Base-by-base conservation (phyloP, 306 rosid species). In the Vigna trinervia region DNA sequence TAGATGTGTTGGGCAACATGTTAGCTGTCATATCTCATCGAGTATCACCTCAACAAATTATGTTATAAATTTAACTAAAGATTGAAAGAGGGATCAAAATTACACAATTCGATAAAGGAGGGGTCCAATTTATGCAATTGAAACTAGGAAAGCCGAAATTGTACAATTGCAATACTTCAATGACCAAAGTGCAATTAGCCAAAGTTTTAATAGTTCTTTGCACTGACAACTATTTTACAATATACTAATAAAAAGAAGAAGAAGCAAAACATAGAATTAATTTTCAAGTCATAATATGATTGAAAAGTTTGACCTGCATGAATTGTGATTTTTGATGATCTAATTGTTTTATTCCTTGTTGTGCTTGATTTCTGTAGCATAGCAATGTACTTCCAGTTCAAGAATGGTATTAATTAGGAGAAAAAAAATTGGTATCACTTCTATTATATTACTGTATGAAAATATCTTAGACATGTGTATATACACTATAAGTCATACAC, bases 171-270 rank as follows among this genome's bases (percentile, higher is more conserved):
- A 8, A 39, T 39, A 39, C 45, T 39, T 39, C 2, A 39, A 39
- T 10, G 45, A 39, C 11, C 45, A 39, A 39, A 7, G 45, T 39
- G 45, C 2, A 39, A 8, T 39, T 39, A 39, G 45, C 45, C 45
- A 5, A 54, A 14, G 20, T 67, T 73, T 13, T 69, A 48, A 50
- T 68, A 48, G 58, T 50, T 34, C 46, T 52, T 62, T 52, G 22
- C n/a, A 22, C 4, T 68, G 60, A 62, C 36, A 52, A 45, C 30
- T 73, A 73, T 39, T 58, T 60, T 22, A 59, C 47, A 34, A 26
- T 48, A 48, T 20, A 47, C 50, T 2, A 48, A 59, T 64, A 32
- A 69, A 23, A 22, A 0, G 22, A 38, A 41, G 36, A 54, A 56
- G 1, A 12, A 19, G 9, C 26, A 57, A 57, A 72, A 73, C 8